Evolutionary conservation across 768 basidiomycete species (phyloP), one percentile per base, ranked within the genome.

Genomic region (Leccinellum luteum): DNA sequence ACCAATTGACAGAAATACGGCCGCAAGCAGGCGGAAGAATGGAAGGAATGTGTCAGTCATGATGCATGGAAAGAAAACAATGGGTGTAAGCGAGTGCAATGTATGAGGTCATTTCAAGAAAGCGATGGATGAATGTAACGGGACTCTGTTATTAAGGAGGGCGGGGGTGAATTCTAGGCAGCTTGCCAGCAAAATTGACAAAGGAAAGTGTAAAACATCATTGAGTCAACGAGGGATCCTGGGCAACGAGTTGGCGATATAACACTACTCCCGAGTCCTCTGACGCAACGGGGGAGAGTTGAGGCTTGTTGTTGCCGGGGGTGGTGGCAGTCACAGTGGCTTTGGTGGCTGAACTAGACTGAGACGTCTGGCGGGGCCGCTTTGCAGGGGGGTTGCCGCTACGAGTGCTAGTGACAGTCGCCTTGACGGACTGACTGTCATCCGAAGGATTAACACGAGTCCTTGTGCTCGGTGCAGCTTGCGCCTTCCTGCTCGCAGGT

Each of bases 211-310:
- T 35, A 34, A 47, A 55, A 61, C 35, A 58, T 70, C 57, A 69
- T 56, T 74, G 73, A 64, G 80, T 81, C 70, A 92, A 75, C 60
- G 86, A 83, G 43, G 85, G 85, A 67, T 92, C 87, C 61, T 89
- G 83, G 52, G 84, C 85, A 66, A 92, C 79, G 72, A 92, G 83
- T 72, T 90, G 87, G 60, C 89, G 86, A 76, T 92, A 90, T 69
- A 93, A 73, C 62, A 87, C 90, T 61, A 93, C 89, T 61, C 88
- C 89, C 52, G 91, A 93, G 70, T 92, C 91, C 59, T 73, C 72
- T 51, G 72, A 82, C 17, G 87, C 89, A 48, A 86, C 87, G 57
- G 91, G 89, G 6, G 90, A 91, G 17, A 74, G 69, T 80, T 79
- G 62, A 66, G 70, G 56, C 62, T 75, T 73, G 67, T 75, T 69